Evolutionary conservation across 1,284 basidiomycete genomes (phyloP).

Genomic region (Tylopilus sp.): DNA sequence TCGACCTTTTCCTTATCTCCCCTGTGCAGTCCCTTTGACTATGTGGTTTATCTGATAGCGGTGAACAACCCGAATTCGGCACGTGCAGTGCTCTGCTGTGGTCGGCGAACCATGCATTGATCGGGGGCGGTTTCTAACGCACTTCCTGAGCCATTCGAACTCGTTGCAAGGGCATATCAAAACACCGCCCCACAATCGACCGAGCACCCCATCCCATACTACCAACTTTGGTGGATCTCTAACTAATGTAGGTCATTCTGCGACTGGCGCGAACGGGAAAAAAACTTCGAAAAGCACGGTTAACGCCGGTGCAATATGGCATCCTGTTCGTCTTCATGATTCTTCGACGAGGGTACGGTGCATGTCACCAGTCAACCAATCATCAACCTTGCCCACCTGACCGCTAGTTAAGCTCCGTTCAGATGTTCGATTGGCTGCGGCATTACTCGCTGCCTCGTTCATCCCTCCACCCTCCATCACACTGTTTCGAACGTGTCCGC

Average conservation of each 20-base stretch:
- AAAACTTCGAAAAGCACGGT: neutral
- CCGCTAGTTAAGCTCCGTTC: conserved; percentile 30
- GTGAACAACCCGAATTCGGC: conserved; percentile 1
- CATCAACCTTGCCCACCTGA: conserved; percentile 6
- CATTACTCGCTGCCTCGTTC: conserved; percentile 24
- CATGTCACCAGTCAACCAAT: conserved; percentile 11
- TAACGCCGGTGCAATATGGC: conserved; percentile 10
- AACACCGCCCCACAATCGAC: conserved; percentile 23
- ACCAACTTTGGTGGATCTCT: conserved; percentile 8
- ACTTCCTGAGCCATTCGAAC: conserved; percentile 19
- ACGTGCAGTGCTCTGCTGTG: conserved; percentile 29
- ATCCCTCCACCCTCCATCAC: conserved; percentile 13
- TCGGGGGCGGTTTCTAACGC: conserved; percentile 24
- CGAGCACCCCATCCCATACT: conserved; percentile 10
- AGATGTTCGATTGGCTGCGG: conserved; percentile 13
- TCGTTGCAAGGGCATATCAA: conserved; percentile 17
- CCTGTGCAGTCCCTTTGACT: conserved; percentile 6
- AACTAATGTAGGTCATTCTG: conserved; percentile 16
- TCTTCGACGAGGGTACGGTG: conserved; percentile 9
- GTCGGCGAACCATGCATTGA: conserved; percentile 24
- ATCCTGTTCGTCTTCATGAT: conserved; percentile 9
- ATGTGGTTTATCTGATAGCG: conserved; percentile 23
- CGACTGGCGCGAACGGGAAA: conserved; percentile 10
- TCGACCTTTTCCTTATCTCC: conserved; percentile 11
- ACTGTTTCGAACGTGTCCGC: conserved; percentile 15